phyloP scores from a whole-genome alignment of 805 yeast genomes.

The Saturnispora gosingensis region DNA sequence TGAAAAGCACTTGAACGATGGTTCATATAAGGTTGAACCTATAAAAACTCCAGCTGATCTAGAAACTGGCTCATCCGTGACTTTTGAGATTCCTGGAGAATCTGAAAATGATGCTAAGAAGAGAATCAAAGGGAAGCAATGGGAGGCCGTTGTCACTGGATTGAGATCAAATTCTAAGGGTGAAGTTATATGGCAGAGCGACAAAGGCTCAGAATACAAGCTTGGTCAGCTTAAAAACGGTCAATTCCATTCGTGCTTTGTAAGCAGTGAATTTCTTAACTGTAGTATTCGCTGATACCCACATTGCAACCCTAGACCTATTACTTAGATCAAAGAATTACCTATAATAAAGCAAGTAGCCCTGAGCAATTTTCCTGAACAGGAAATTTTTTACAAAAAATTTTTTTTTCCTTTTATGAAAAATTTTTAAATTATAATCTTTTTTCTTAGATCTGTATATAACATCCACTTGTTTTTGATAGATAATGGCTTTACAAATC shows the following conservation, averaged over 20 bases:
- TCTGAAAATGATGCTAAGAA: slow-evolving; percentile 11
- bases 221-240: not conserved
- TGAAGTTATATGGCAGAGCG: slow-evolving; percentile 23
- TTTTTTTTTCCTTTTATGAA: slow-evolving; percentile 1
- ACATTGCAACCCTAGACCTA: not conserved
- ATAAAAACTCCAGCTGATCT: slow-evolving; percentile 36
- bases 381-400: not conserved
- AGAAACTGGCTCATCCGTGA: slow-evolving; percentile 32
- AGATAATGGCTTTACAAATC: slow-evolving; percentile 60
- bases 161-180: slow-evolving; percentile 27
- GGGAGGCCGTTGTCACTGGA: slow-evolving; percentile 27
- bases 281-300: not conserved
- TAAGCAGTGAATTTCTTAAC: not conserved
- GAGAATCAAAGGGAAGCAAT: slow-evolving; percentile 15
- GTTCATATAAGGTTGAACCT: slow-evolving; percentile 31
- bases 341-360: not conserved
- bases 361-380: not conserved
- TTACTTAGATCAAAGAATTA: not conserved
- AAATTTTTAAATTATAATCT: not conserved
- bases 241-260: not conserved
- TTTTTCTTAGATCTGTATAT: not conserved
- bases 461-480: not conserved
- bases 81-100: slow-evolving; percentile 25
- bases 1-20: slow-evolving; percentile 11
- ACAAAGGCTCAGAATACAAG: not conserved